Evolutionary conservation across 148 eudicot species (phyloP).

Genomic region (Cornus suecica): DNA sequence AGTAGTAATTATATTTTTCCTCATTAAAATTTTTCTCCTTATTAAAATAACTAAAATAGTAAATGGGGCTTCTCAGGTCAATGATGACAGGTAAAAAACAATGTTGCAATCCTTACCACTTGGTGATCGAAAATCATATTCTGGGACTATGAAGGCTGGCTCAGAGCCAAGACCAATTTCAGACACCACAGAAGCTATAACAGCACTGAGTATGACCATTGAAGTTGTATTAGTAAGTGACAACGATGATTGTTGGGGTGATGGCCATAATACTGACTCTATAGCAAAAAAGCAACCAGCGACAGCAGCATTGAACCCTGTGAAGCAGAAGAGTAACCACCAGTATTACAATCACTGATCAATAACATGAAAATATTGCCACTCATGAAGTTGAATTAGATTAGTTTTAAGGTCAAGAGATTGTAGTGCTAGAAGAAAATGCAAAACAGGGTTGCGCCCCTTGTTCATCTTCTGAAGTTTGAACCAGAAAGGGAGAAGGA

Average conservation of each 20-base stretch:
- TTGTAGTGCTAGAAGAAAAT: neutral
- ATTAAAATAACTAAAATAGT: too few relatives aligned
- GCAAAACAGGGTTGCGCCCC: neutral
- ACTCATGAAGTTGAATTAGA: neutral
- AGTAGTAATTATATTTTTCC: too few relatives aligned
- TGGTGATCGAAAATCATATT: constrained; percentile 85
- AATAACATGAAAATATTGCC: neutral
- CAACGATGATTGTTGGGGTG: constrained; percentile 62
- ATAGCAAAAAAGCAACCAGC: constrained; percentile 96
- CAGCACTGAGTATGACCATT: constrained; percentile 93
- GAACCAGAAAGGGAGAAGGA: neutral
- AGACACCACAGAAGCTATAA: constrained; percentile 85
- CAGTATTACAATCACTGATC: neutral
- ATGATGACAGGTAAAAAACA: neutral
- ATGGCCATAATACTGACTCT: constrained; percentile 94
- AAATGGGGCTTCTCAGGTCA: neutral
- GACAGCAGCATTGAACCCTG: constrained; percentile 97
- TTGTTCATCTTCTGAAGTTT: neutral
- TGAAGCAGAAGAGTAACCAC: constrained; percentile 14
- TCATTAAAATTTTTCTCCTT: too few relatives aligned
- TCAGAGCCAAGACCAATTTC: constrained; percentile 92
- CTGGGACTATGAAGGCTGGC: constrained; percentile 86
- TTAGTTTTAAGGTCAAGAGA: neutral
- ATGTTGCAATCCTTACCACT: constrained; percentile 43
- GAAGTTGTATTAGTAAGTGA: constrained; percentile 88